A percentile compares a stretch with the other conserved stretches of the same genome.
phyloP scores from a whole-genome alignment of 495 filamentous ascomycete species.

The Glarea lozoyensis region DNA sequence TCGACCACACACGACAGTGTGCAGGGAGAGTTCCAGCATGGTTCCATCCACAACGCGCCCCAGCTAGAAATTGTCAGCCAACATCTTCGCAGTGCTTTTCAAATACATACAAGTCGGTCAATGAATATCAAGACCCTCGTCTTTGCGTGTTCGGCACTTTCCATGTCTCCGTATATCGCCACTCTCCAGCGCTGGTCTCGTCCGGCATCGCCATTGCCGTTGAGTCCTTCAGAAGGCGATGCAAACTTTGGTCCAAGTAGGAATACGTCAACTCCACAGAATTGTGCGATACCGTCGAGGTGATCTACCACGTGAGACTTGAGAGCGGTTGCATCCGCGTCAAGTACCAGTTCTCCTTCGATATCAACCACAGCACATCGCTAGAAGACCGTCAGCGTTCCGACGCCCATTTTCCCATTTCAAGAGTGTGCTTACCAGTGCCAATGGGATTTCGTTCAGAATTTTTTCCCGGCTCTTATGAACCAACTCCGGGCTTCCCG shows the following conservation, averaged over 20 bases:
- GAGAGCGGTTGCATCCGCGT: slow-evolving; percentile 56
- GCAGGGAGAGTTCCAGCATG: slow-evolving; percentile 77
- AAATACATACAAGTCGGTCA: slow-evolving; percentile 75
- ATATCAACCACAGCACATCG: slow-evolving; percentile 87
- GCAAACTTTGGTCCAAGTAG: slow-evolving; percentile 72
- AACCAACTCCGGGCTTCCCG: slow-evolving; percentile 72
- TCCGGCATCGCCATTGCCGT: slow-evolving; percentile 52
- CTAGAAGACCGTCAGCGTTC: slow-evolving; percentile 35
- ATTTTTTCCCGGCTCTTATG: slow-evolving; percentile 77
- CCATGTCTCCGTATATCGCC: slow-evolving; percentile 88
- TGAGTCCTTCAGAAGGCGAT: slow-evolving; percentile 45
- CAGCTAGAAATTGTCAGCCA: slow-evolving; percentile 44
- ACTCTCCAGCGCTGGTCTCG: slow-evolving; percentile 79
- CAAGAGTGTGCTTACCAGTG: slow-evolving; percentile 84
- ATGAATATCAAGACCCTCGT: slow-evolving; percentile 94
- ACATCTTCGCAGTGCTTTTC: background rate
- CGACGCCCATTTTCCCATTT: background rate
- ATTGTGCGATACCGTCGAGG: slow-evolving; percentile 70
- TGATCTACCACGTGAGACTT: slow-evolving; percentile 65
- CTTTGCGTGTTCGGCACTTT: slow-evolving; percentile 95
- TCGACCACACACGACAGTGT: slow-evolving; percentile 83
- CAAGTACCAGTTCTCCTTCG: slow-evolving; percentile 78
- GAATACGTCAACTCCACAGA: slow-evolving; percentile 94
- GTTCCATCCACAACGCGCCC: slow-evolving; percentile 75
- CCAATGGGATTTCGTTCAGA: slow-evolving; percentile 77